A percentile compares a stretch with the other conserved stretches of the same genome.
phyloP scores from a whole-genome alignment of 2,329 filamentous ascomycete genomes.

The Apiospora marii region DNA sequence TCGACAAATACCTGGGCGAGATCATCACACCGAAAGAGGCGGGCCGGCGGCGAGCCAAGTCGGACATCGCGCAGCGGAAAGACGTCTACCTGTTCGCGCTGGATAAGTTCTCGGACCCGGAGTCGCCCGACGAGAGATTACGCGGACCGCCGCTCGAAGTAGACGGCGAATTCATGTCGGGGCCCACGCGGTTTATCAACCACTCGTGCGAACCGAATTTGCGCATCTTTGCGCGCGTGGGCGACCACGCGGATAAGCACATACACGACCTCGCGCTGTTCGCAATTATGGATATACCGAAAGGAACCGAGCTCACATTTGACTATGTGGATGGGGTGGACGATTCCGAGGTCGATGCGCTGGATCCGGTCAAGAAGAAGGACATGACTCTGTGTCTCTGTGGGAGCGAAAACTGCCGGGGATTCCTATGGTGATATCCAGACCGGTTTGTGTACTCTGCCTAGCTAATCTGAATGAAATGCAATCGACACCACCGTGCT shows the following conservation, averaged over 20 bases:
- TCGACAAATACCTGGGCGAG: conserved; percentile 81
- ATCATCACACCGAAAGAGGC: conserved; percentile 72
- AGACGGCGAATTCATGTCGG: conserved; percentile 79
- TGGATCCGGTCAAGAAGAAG: conserved; percentile 55
- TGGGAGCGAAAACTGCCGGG: conserved; percentile 70
- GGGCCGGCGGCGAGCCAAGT: conserved; percentile 65
- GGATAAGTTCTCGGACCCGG: conserved; percentile 76
- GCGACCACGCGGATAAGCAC: conserved; percentile 76
- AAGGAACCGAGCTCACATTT: conserved; percentile 77
- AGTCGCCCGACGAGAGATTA: conserved; percentile 64
- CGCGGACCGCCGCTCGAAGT: conserved; percentile 65
- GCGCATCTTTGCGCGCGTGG: conserved; percentile 80
- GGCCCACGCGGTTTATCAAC: conserved; percentile 83
- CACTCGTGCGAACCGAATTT: conserved; percentile 83
- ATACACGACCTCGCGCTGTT: conserved; percentile 83
- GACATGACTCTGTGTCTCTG: conserved; percentile 70
- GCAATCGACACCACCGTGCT: not conserved
- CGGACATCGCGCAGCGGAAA: conserved; percentile 67
- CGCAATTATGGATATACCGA: conserved; percentile 70
- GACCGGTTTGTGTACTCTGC: too few species aligned
- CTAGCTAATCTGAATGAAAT: not conserved
- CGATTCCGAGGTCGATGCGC: conserved; percentile 55
- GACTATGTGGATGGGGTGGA: conserved; percentile 77
- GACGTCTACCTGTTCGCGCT: conserved; percentile 82
- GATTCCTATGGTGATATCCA: conserved; percentile 68